Base-by-base conservation (phyloP, 331 rosid species). In the Malus hybrid region DNA sequence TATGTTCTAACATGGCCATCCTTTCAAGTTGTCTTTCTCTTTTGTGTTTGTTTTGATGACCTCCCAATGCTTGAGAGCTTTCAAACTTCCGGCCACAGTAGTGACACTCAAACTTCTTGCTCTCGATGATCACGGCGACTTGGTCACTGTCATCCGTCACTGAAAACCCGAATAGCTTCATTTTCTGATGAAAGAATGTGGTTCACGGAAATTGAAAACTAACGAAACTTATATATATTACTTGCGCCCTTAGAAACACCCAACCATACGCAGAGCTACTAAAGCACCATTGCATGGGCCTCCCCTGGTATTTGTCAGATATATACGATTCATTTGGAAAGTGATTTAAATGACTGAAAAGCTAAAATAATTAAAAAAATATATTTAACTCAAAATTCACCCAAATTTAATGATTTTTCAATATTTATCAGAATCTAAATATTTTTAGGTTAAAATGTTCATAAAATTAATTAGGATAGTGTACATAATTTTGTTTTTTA, bases 11-110 rank as follows among this genome's bases (percentile, higher is more conserved):
- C 63, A 54, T 34, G 54, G 80, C 70, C 73, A 57, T 36, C 72
- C 70, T 82, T 6, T 78, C 71, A 6, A 76, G 50, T 73, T 36
- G 65, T 44, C 86, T 70, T 67, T 82, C 83, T 55, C 55, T 57
- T 75, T 59, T 78, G 63, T 82, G 86, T 52, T 83, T 83, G 46
- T 82, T 82, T 65, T 82, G 86, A 57, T 82, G 86, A 10, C 86
- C 86, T 0, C 86, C 86, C 46, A 82, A 80, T 27, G 83, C 86
- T 50, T 82, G 86, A 34, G 83, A 79, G 63, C 14, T 79, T 4
- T 68, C 71, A 46, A 70, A 82, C 67, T 73, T 74, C 10, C 82
- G 78, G 70, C 52, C 34, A 61, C 86, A 82, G 12, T 74, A 82
- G 39, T 44, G 75, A 71, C 86, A 82, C 75, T 65, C 79, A 60